A percentile compares a stretch with the other conserved stretches of the same genome.
Evolutionary conservation across 208 protist genomes (phyloP).

Genomic region (Phytomonas sp.): DNA sequence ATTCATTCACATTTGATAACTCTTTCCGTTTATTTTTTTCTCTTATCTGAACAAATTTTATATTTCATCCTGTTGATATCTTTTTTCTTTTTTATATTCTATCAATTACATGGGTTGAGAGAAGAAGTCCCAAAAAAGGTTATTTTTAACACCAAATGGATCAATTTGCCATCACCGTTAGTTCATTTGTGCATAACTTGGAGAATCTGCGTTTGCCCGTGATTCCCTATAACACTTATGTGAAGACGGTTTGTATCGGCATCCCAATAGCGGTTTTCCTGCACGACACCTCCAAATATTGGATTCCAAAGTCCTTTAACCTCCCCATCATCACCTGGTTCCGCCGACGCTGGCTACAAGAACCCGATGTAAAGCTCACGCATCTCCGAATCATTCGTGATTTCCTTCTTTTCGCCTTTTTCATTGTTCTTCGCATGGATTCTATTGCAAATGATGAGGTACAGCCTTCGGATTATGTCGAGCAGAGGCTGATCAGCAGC

Average conservation of each 20-base stretch:
- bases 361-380: conserved; percentile 41
- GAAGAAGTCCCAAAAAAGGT: neutral
- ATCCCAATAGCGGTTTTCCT: conserved; percentile 69
- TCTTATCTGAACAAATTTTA: neutral
- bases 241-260: conserved; percentile 49
- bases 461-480: conserved; percentile 64
- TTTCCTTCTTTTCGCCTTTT: conserved; percentile 54
- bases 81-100: conserved; percentile 7
- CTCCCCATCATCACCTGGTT: conserved; percentile 77
- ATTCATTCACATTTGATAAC: conserved; percentile 7
- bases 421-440: conserved; percentile 53
- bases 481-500: conserved; percentile 45
- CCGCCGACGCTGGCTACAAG: conserved; percentile 48
- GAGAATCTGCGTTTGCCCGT: conserved; percentile 58
- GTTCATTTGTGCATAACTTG: conserved; percentile 46
- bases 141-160: conserved; percentile 38
- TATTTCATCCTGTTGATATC: neutral
- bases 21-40: conserved; percentile 5
- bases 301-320: conserved; percentile 45
- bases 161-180: conserved; percentile 48
- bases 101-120: neutral
- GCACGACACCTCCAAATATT: conserved; percentile 72
- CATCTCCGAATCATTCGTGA: conserved; percentile 56
- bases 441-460: conserved; percentile 23
- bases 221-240: conserved; percentile 42